Conservation (phyloP, 345 rosid genomes). For the Crucihimalaya himalaica region DNA sequence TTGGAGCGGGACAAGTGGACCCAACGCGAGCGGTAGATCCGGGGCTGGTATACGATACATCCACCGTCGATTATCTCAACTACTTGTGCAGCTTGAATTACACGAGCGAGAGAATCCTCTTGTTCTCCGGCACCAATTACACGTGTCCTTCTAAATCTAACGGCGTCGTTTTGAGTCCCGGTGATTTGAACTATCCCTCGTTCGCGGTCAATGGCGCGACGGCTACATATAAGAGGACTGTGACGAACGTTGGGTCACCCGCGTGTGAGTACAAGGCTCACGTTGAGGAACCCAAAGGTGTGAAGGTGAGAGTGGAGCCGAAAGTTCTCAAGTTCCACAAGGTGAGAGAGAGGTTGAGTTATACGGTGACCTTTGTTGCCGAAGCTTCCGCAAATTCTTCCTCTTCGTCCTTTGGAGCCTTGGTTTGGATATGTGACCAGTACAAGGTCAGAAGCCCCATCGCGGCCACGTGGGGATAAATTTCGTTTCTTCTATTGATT, state of each 20-base stretch:
- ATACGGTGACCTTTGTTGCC: conserved; percentile 49
- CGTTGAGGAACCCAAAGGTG: conserved; percentile 56
- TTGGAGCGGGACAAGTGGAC: conserved; percentile 67
- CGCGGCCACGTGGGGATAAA: conserved; percentile 58
- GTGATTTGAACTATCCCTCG: conserved; percentile 65
- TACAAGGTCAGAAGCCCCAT: conserved; percentile 65
- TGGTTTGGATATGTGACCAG: conserved; percentile 60
- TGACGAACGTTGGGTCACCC: conserved; percentile 65
- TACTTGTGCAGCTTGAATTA: conserved; percentile 66
- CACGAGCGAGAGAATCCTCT: conserved; percentile 53
- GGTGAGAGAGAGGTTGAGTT: conserved; percentile 55
- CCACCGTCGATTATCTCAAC: conserved; percentile 45
- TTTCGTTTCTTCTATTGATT: not conserved
- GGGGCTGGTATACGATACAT: conserved; percentile 57
- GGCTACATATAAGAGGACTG: conserved; percentile 48
- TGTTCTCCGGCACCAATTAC: conserved; percentile 45
- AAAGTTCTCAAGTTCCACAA: conserved; percentile 50
- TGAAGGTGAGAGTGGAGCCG: conserved; percentile 55
- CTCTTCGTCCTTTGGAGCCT: conserved; percentile 54
- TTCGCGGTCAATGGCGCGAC: conserved; percentile 47
- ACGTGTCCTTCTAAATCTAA: conserved; percentile 47
- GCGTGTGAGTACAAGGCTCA: conserved; percentile 50
- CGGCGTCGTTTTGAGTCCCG: conserved; percentile 38
- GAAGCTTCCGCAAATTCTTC: conserved; percentile 6
- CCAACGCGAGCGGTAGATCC: conserved; percentile 58